These are phyloP conservation scores for Glycine tomentella DNA, from an alignment of 306 rosid species.

Conservation along the genomic window DNA sequence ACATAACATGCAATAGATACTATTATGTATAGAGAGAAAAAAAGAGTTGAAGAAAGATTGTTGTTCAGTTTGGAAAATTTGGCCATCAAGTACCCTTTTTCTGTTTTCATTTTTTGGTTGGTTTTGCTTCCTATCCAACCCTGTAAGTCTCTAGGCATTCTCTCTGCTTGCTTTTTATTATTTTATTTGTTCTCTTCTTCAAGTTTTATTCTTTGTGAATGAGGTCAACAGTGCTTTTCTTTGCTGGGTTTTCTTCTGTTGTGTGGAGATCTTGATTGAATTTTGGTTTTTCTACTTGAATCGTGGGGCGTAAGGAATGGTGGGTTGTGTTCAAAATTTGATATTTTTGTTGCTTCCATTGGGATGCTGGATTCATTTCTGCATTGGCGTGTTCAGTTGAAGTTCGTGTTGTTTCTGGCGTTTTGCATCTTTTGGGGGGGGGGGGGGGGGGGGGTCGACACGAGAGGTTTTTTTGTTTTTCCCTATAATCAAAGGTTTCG, in stretches of 20 bases:
- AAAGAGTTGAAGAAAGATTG: no score
- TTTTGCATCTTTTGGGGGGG: conserved; percentile 49
- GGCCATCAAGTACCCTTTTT: no score
- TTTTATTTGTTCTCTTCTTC: neutral
- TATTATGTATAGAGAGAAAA: no score
- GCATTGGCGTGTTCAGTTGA: conserved; percentile 42
- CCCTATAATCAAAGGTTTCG: conserved; percentile 21
- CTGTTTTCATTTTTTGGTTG: no score
- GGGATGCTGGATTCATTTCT: conserved; percentile 47
- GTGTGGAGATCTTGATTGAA: conserved; percentile 45
- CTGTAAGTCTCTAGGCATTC: conserved; percentile 48
- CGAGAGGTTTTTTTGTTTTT: conserved; percentile 39
- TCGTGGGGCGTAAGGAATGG: conserved; percentile 20
- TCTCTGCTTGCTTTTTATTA: neutral
- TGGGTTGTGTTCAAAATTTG: conserved; percentile 47
- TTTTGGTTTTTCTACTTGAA: conserved; percentile 28
- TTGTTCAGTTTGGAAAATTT: no score
- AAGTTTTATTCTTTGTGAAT: conserved; percentile 29
- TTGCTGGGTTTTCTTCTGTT: neutral
- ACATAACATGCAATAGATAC: no score
- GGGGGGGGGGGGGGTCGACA: neutral
- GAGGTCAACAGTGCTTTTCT: conserved; percentile 4
- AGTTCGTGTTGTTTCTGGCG: conserved; percentile 37
- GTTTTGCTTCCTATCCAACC: conserved; percentile 4
- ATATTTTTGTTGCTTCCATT: conserved; percentile 40